A percentile compares a stretch with the other conserved stretches of the same genome.
These are phyloP conservation scores for Coniochaeta prunicola DNA, from an alignment of 2,329 filamentous ascomycete genomes.

Conservation along the genomic window DNA sequence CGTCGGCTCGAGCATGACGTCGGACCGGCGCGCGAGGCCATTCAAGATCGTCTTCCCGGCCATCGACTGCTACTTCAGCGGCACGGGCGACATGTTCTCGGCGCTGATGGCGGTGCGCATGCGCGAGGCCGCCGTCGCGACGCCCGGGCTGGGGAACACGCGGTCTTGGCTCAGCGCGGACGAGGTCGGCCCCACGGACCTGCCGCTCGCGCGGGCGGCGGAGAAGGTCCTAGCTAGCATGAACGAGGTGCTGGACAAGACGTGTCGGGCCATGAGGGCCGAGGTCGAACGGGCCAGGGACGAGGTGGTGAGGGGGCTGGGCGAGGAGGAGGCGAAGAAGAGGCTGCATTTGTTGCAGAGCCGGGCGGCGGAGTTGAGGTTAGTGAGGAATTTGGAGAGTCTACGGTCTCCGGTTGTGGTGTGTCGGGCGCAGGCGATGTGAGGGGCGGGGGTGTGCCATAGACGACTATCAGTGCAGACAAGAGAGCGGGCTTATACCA, in stretches of 20 bases:
- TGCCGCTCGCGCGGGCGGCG: slow-evolving; percentile 76
- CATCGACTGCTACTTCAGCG: slow-evolving; percentile 90
- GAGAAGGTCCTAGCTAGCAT: slow-evolving; percentile 89
- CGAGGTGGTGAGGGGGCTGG: slow-evolving; percentile 30
- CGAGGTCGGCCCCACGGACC: slow-evolving; percentile 55
- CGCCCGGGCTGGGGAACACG: slow-evolving; percentile 37
- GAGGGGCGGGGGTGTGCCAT: neutral
- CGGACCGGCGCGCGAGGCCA: slow-evolving; percentile 60
- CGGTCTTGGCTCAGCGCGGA: slow-evolving; percentile 74
- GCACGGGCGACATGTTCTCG: slow-evolving; percentile 97
- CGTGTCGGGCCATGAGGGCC: slow-evolving; percentile 55
- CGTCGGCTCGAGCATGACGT: slow-evolving; percentile 67
- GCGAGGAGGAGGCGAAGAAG: slow-evolving; percentile 41
- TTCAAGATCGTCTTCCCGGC: slow-evolving; percentile 84
- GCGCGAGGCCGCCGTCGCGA: slow-evolving; percentile 56
- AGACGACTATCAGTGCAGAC: neutral
- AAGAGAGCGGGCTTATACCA: neutral
- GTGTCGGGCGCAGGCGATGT: slow-evolving; percentile 52
- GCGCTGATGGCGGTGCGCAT: slow-evolving; percentile 83
- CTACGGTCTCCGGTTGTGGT: slow-evolving; percentile 58
- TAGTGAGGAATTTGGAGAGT: slow-evolving; percentile 67
- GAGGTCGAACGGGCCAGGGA: slow-evolving; percentile 37
- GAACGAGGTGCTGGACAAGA: slow-evolving; percentile 72
- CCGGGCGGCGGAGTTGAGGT: slow-evolving; percentile 80
- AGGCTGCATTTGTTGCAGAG: slow-evolving; percentile 62